These are phyloP conservation scores for Metschnikowia noctiluminum DNA, from an alignment of 805 yeast genomes.

Conservation along the genomic window DNA sequence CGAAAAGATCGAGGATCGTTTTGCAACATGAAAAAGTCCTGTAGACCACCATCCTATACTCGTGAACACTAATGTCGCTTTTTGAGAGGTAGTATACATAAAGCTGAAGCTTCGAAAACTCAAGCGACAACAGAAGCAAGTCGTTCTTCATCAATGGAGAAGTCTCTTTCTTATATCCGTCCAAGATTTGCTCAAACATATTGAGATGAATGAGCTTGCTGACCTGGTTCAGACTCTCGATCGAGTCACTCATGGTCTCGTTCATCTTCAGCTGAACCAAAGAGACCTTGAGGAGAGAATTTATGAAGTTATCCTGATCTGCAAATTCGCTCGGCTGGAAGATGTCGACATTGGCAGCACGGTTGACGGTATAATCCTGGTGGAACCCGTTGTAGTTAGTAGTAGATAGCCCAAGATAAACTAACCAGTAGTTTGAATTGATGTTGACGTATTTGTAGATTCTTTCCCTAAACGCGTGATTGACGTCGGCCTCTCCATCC, in stretches of 20 bases:
- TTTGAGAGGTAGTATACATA: constrained; percentile 33
- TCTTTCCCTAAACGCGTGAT: constrained; percentile 36
- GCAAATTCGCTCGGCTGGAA: constrained; percentile 12
- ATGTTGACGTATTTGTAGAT: constrained; percentile 42
- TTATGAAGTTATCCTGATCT: constrained; percentile 21
- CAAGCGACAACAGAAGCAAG: constrained; percentile 31
- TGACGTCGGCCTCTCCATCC: constrained; percentile 27
- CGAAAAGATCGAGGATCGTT: constrained; percentile 25
- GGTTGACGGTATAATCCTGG: constrained; percentile 38
- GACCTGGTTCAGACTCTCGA: constrained; percentile 24
- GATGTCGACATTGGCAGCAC: constrained; percentile 28
- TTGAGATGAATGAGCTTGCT: constrained; percentile 35
- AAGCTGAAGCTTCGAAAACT: constrained; percentile 37
- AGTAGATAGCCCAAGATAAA: constrained; percentile 35
- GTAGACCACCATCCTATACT: constrained; percentile 27
- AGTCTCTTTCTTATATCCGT: constrained; percentile 22
- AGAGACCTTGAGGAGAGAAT: constrained; percentile 28
- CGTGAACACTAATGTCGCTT: constrained; percentile 21
- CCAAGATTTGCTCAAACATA: constrained; percentile 42
- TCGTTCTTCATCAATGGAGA: constrained; percentile 19
- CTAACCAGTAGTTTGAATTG: constrained; percentile 43
- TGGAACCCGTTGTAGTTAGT: constrained; percentile 22
- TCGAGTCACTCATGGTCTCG: constrained; percentile 34
- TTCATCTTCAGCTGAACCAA: constrained; percentile 38
- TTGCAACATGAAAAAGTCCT: constrained; percentile 30